Evolutionary conservation across 2,329 filamentous ascomycete species (phyloP).

Genomic region (Akanthomyces muscarius): DNA sequence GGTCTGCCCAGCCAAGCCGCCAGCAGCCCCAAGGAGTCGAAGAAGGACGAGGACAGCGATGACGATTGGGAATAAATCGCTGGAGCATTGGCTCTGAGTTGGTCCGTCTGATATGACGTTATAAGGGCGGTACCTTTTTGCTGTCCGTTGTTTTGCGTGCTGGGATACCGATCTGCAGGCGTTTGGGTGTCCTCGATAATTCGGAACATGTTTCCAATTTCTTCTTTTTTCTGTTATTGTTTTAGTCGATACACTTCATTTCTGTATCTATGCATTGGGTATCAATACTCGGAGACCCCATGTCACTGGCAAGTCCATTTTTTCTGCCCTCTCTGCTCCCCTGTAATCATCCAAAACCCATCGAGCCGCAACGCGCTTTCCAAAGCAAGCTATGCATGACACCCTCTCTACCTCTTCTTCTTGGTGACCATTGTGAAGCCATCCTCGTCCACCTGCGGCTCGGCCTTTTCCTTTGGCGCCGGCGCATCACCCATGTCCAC

Average conservation of each 20-base stretch:
- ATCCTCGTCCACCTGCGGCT: conserved; percentile 74
- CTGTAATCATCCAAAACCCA: background rate
- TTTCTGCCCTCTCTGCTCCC: background rate
- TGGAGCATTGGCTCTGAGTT: no score
- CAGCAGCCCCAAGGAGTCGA: conserved; percentile 56
- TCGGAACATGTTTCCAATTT: background rate
- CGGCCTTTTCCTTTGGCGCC: conserved; percentile 58
- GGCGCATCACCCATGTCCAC: conserved; percentile 67
- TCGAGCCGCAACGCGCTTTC: background rate
- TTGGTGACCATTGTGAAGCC: conserved; percentile 73
- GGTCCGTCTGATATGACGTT: background rate
- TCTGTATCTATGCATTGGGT: conserved; percentile 21
- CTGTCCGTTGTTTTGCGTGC: background rate
- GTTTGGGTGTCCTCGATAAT: background rate
- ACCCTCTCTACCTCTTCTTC: conserved; percentile 56
- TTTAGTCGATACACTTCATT: background rate
- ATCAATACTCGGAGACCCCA: conserved; percentile 11
- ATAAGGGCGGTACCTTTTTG: conserved; percentile 21
- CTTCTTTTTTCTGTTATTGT: background rate
- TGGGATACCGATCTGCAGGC: conserved; percentile 3
- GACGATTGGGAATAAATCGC: conserved; percentile 68
- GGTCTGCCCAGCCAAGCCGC: conserved; percentile 76
- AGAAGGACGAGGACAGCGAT: conserved; percentile 59
- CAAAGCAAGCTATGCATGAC: background rate
- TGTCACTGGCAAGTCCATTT: background rate